Evolutionary conservation across 768 basidiomycete genomes (phyloP), one percentile per base, ranked within the genome.

Genomic region (Phlegmacium glaucopus): DNA sequence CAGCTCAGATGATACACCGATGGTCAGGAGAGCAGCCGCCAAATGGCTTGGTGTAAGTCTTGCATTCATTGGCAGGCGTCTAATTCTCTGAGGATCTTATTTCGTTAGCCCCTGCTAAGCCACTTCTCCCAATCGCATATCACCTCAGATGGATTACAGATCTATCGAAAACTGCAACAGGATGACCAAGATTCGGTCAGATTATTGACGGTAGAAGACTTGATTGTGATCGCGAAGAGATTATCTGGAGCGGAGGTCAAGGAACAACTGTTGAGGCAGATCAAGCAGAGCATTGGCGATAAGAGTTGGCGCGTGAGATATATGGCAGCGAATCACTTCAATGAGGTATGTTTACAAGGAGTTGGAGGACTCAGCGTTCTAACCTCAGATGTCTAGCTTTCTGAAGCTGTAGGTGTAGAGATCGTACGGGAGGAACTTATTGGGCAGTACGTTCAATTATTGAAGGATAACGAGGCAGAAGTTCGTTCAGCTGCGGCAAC

Each of bases 111-210:
- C 15, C 78, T 95, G 48, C 72, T 90, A 48, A 85, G 84, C 65
- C 81, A 84, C 59, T 80, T 94, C 54, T 77, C 87, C 36, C 86
- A 90, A 62, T 79, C 78, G 39, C 82, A 93, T 52, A 83, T 98
- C 49, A 61, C 95, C 50, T 78, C 85, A 42, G 95, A 97, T 63
- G 87, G 90, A 45, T 74, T 99, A 16, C 87, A 92, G 42, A 80
- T 98, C 51, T 98, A 98, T 71, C 86, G 91, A 54, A 86, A 89
- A 69, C 85, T 99, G 47, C 88, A 96, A 57, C 78, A 83, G 4
- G 96, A 99, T 63, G 96, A 99, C 66, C 96, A 98, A 67, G 96
- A 99, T 66, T 97, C 95, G 17, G 96, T 99, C 45, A 83, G 96
- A 47, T 74, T 98, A 13, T 69, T 99, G 59, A 98, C 96, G 5